phyloP scores from a whole-genome alignment of 1,284 basidiomycete species.

The Cryptococcus sp. region DNA sequence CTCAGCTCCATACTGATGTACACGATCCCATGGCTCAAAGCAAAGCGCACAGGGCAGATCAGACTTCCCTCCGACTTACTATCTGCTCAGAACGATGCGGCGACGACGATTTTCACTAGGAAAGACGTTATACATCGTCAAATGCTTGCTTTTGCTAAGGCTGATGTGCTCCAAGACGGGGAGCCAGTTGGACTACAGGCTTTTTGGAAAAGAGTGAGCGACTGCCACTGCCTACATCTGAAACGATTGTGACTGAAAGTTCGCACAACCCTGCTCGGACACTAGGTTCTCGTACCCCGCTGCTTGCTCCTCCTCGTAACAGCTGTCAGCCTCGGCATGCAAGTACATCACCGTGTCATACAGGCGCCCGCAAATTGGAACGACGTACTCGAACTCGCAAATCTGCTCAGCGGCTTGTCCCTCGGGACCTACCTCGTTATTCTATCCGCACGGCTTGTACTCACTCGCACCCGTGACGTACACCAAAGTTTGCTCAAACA shows the following conservation, averaged over 20 bases:
- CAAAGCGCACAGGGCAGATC: not conserved
- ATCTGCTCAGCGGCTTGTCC: conserved; percentile 2
- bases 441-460: not conserved
- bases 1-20: not conserved
- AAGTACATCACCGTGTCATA: not conserved
- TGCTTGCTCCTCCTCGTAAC: conserved; percentile 5
- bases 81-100: not conserved
- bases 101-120: not conserved
- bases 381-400: conserved; percentile 1
- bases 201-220: conserved; percentile 32
- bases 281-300: conserved; percentile 8
- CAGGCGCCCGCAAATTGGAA: not conserved
- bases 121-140: not conserved
- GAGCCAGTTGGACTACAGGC: conserved; percentile 19
- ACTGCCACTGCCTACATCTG: not conserved
- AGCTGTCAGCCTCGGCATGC: conserved; percentile 3
- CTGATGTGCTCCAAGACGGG: conserved; percentile 20
- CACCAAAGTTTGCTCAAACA: conserved; percentile 19
- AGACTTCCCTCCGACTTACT: not conserved
- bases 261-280: too few relatives aligned
- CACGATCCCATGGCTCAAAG: not conserved
- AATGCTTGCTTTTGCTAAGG: not conserved
- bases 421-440: conserved; percentile 12
- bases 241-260: too few relatives aligned
- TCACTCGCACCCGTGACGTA: conserved; percentile 2